A percentile compares a stretch with the other conserved stretches of the same genome.
phyloP scores from a whole-genome alignment of 2,329 filamentous ascomycete species.

The Hymenoscyphus repandus region DNA sequence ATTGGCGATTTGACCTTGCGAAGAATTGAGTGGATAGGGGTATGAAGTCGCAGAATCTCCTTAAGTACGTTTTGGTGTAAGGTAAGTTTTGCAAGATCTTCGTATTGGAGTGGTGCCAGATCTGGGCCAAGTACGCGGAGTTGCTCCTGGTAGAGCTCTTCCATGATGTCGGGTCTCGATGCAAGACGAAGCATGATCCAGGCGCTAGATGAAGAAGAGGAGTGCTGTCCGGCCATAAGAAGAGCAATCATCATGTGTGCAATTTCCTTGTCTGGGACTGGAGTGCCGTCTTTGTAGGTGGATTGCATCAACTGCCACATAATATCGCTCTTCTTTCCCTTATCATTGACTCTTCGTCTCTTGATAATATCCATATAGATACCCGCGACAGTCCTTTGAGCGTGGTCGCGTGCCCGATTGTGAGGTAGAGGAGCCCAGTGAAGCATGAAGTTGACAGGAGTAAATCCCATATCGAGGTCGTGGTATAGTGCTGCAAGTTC shows the following conservation, averaged over 20 bases:
- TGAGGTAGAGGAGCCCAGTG: constrained; percentile 87
- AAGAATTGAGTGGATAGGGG: constrained; percentile 92
- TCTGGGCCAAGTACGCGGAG: constrained; percentile 65
- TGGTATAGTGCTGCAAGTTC: constrained; percentile 79
- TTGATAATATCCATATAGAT: constrained; percentile 80
- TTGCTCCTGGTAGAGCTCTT: constrained; percentile 83
- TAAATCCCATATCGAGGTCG: constrained; percentile 86
- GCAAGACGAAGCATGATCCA: constrained; percentile 84
- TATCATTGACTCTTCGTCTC: constrained; percentile 50
- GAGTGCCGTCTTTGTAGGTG: constrained; percentile 74
- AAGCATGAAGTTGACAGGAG: constrained; percentile 83
- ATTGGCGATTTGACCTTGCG: constrained; percentile 87
- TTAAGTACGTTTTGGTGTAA: constrained; percentile 83
- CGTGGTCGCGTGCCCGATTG: constrained; percentile 75
- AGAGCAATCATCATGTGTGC: constrained; percentile 93
- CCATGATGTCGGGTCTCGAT: constrained; percentile 68
- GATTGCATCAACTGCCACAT: constrained; percentile 87
- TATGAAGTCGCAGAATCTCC: constrained; percentile 85
- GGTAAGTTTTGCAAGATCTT: constrained; percentile 71
- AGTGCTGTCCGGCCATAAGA: constrained; percentile 89
- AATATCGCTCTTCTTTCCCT: constrained; percentile 61
- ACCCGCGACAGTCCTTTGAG: constrained; percentile 74
- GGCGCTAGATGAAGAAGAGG: constrained; percentile 74
- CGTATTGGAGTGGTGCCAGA: constrained; percentile 69
- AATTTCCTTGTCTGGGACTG: constrained; percentile 76